A percentile compares a stretch with the other conserved stretches of the same genome.
Evolutionary conservation across 805 yeast species (phyloP).

Genomic region (Huiozyma sinensis): DNA sequence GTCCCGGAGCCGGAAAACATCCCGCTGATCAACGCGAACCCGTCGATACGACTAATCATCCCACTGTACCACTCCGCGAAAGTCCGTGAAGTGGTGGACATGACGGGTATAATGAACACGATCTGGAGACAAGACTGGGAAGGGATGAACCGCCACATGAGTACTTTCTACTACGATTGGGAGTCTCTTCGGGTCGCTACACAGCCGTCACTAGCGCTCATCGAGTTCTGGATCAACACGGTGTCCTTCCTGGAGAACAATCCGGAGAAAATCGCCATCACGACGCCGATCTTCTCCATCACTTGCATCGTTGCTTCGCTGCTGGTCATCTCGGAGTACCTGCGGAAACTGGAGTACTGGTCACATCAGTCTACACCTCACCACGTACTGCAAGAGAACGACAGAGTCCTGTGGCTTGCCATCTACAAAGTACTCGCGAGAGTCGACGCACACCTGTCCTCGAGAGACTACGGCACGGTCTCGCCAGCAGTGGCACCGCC

Average conservation of each 20-base stretch:
- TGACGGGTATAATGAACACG: constrained; percentile 48
- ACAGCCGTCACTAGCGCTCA: constrained; percentile 44
- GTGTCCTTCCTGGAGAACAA: constrained; percentile 37
- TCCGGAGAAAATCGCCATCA: constrained; percentile 39
- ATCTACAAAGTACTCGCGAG: constrained; percentile 49
- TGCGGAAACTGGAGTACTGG: constrained; percentile 40
- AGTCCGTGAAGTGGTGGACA: constrained; percentile 49
- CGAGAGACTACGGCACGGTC: not conserved
- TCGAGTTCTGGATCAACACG: constrained; percentile 62
- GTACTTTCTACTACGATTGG: constrained; percentile 37
- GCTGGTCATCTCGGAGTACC: constrained; percentile 51
- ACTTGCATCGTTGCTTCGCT: constrained; percentile 52
- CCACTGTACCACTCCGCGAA: constrained; percentile 60
- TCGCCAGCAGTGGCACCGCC: not conserved
- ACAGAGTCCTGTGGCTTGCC: constrained; percentile 54
- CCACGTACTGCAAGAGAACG: constrained; percentile 32
- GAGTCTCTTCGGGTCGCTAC: constrained; percentile 59
- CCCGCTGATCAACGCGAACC: constrained; percentile 35
- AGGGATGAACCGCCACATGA: constrained; percentile 46
- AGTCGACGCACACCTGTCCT: constrained; percentile 49
- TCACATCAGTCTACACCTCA: not conserved
- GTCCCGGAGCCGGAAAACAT: constrained; percentile 37
- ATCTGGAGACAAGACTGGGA: constrained; percentile 61
- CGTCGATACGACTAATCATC: constrained; percentile 51
- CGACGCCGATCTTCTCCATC: constrained; percentile 68